Percentiles rank a stretch among this genome's conserved stretches.
Conservation (phyloP, 805 yeast genomes). For the Kurtzmaniella fragi region DNA sequence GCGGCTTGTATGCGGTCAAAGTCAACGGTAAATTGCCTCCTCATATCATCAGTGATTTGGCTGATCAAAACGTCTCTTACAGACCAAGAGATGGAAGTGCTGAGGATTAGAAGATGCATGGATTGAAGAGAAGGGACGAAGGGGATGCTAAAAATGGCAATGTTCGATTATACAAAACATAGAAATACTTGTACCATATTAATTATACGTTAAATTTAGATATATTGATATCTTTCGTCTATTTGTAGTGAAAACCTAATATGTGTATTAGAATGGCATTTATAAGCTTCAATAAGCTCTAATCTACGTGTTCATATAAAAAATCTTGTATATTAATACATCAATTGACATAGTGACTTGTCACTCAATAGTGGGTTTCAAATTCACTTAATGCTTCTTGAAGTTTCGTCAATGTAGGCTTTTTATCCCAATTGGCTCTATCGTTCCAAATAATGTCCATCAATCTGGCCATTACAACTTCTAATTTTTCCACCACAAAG, state of each 20-base stretch:
- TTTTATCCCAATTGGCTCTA: conserved; percentile 46
- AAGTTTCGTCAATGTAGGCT: conserved; percentile 29
- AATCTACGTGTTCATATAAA: too few species aligned
- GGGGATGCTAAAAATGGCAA: too few species aligned
- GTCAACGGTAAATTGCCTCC: conserved; percentile 89
- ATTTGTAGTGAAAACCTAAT: too few species aligned
- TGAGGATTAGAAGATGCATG: conserved; percentile 40
- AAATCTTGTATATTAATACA: too few species aligned
- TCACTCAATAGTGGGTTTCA: background rate
- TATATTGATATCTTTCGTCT: too few species aligned
- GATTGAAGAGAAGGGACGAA: too few species aligned
- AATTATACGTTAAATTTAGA: too few species aligned
- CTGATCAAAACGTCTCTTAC: conserved; percentile 71
- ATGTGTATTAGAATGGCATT: too few species aligned
- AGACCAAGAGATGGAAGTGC: conserved; percentile 95
- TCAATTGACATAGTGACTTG: too few species aligned
- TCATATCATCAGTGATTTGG: conserved; percentile 70
- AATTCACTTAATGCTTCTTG: conserved; percentile 13
- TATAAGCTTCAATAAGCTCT: too few species aligned
- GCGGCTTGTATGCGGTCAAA: conserved; percentile 91
- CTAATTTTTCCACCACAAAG: conserved; percentile 33
- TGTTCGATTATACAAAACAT: too few species aligned
- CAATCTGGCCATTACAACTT: conserved; percentile 51
- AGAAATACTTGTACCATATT: too few species aligned
- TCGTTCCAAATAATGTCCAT: conserved; percentile 72